Evolutionary conservation across 2,329 filamentous ascomycete genomes (phyloP).

Genomic region (Myriosclerotinia duriaeana): DNA sequence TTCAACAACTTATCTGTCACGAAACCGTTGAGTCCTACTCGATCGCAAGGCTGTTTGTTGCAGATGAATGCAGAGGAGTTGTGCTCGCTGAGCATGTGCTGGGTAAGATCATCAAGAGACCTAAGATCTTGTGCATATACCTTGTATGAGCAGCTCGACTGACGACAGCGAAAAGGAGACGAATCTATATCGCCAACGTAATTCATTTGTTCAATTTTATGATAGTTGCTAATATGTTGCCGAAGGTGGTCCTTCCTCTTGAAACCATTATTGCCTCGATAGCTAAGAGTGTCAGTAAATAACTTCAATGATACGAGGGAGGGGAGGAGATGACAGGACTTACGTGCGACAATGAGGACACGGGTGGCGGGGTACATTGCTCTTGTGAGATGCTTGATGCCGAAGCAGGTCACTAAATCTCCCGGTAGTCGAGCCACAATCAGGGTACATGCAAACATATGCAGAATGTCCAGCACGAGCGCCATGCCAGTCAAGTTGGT

Average conservation of each 20-base stretch:
- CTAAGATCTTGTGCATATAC: neutral
- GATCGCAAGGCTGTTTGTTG: neutral
- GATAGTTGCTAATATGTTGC: neutral
- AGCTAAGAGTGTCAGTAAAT: neutral
- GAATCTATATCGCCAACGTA: rapidly evolving
- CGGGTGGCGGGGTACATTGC: slow-evolving; percentile 12
- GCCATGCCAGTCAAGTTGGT: rapidly evolving
- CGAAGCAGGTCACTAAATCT: slow-evolving; percentile 1
- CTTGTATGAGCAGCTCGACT: rapidly evolving
- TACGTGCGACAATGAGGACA: slow-evolving; percentile 17
- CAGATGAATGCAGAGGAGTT: slow-evolving; percentile 13
- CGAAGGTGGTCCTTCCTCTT: slow-evolving; percentile 12
- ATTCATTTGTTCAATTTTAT: neutral
- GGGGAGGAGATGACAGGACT: neutral
- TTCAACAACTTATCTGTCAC: slow-evolving; percentile 21
- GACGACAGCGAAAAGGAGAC: slow-evolving; percentile 3
- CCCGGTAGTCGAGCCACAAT: neutral
- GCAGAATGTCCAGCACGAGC: rapidly evolving
- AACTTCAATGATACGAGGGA: rapidly evolving
- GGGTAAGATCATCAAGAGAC: neutral
- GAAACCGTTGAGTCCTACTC: slow-evolving; percentile 15
- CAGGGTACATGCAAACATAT: slow-evolving; percentile 5
- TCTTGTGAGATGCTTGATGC: slow-evolving; percentile 13
- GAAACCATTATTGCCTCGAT: slow-evolving; percentile 8
- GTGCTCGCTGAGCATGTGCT: slow-evolving; percentile 4